These are phyloP conservation scores for Grosmannia huntii DNA, from an alignment of 2,329 filamentous ascomycete genomes.

Conservation along the genomic window DNA sequence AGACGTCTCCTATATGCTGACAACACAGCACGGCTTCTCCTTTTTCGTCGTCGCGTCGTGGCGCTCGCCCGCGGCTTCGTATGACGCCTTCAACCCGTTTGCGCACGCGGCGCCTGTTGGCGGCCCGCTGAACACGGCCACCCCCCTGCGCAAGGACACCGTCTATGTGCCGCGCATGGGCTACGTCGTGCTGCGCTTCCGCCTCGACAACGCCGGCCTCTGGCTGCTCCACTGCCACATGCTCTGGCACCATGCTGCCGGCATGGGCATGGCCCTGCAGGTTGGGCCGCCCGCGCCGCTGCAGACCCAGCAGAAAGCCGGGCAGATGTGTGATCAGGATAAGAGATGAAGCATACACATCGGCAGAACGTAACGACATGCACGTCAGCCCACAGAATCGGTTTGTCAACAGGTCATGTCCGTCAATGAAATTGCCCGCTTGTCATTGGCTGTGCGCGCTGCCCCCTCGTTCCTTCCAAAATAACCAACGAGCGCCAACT, in stretches of 20 bases:
- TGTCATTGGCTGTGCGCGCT: too few relatives aligned
- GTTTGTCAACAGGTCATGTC: too few relatives aligned
- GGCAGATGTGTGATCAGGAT: not conserved
- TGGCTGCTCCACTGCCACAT: constrained; percentile 12
- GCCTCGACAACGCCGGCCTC: constrained; percentile 8
- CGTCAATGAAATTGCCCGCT: too few relatives aligned
- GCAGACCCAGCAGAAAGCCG: not conserved
- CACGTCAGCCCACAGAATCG: too few relatives aligned
- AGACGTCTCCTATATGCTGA: not conserved
- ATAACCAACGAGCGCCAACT: too few relatives aligned
- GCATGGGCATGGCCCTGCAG: constrained; percentile 3
- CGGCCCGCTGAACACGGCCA: constrained; percentile 3
- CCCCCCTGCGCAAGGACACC: constrained; percentile 13
- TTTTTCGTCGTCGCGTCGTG: constrained; percentile 9
- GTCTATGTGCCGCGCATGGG: constrained; percentile 7
- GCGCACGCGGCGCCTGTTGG: not conserved
- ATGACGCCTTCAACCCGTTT: constrained; percentile 12
- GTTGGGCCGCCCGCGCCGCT: not conserved
- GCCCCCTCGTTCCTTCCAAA: too few relatives aligned
- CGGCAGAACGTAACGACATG: too few relatives aligned
- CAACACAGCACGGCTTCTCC: constrained; percentile 4
- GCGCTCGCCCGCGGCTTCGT: constrained; percentile 1
- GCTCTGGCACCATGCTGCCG: constrained; percentile 7
- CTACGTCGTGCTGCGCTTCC: constrained; percentile 8
- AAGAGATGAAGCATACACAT: not conserved